phyloP scores from a whole-genome alignment of 2,329 filamentous ascomycete species.

The Stylonectria norvegica region DNA sequence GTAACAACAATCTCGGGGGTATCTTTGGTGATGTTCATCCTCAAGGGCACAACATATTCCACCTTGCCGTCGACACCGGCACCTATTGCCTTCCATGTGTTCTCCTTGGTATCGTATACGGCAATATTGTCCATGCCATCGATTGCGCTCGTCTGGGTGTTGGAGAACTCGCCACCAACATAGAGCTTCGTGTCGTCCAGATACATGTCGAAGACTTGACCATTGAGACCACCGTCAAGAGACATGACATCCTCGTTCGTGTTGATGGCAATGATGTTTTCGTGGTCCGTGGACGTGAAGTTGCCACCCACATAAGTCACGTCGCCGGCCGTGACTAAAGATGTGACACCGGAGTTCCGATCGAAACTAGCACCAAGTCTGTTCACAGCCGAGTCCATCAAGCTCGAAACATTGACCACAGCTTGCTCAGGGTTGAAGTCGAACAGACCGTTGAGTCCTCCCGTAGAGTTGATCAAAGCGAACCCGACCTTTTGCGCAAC shows the following conservation, averaged over 20 bases:
- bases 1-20: slow-evolving; percentile 71
- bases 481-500: slow-evolving; percentile 91
- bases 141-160: slow-evolving; percentile 59
- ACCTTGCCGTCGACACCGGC: slow-evolving; percentile 83
- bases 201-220: slow-evolving; percentile 69
- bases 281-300: slow-evolving; percentile 65
- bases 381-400: slow-evolving; percentile 72
- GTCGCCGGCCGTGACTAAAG: slow-evolving; percentile 62
- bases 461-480: slow-evolving; percentile 66
- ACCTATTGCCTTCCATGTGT: slow-evolving; percentile 75
- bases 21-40: slow-evolving; percentile 70
- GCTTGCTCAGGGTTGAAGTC: slow-evolving; percentile 68
- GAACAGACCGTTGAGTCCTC: slow-evolving; percentile 83
- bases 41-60: slow-evolving; percentile 68
- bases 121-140: slow-evolving; percentile 73
- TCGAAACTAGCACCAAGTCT: slow-evolving; percentile 69
- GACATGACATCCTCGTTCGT: slow-evolving; percentile 60
- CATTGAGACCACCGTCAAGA: slow-evolving; percentile 73
- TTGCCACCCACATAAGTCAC: slow-evolving; percentile 78
- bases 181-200: slow-evolving; percentile 66
- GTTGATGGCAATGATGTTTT: slow-evolving; percentile 75
- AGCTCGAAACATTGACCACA: slow-evolving; percentile 56
- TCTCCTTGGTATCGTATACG: slow-evolving; percentile 64
- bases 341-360: slow-evolving; percentile 63
- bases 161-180: slow-evolving; percentile 80